Conservation (phyloP, 1,284 basidiomycete genomes). For the Trichosporon coremiiforme region DNA sequence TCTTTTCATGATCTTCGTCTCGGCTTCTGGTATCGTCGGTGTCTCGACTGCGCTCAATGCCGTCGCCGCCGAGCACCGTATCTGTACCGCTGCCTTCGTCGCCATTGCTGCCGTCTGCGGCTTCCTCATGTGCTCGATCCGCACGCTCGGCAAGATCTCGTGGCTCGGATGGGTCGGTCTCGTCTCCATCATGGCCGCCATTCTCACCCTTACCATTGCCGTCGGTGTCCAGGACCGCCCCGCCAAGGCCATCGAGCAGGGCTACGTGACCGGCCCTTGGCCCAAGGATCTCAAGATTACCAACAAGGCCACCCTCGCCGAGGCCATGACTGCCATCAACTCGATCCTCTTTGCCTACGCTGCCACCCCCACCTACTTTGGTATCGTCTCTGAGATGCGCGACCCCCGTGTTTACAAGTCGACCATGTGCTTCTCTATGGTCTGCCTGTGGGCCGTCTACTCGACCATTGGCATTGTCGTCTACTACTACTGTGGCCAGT, state of each 20-base stretch:
- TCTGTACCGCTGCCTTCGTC: constrained; percentile 52
- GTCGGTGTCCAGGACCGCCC: constrained; percentile 54
- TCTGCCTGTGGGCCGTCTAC: constrained; percentile 45
- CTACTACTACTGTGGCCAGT: constrained; percentile 50
- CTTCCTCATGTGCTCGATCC: constrained; percentile 44
- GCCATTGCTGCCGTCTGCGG: constrained; percentile 43
- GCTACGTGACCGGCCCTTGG: constrained; percentile 32
- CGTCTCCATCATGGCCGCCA: constrained; percentile 43
- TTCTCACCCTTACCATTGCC: constrained; percentile 54
- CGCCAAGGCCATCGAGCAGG: constrained; percentile 35
- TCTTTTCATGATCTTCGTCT: constrained; percentile 39
- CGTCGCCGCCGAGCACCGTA: constrained; percentile 45
- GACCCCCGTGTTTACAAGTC: constrained; percentile 40
- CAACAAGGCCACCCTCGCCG: constrained; percentile 39
- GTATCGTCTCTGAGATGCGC: constrained; percentile 43
- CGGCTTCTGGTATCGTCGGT: constrained; percentile 41
- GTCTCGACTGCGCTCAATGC: constrained; percentile 56
- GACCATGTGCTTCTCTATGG: constrained; percentile 39
- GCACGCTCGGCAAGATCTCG: constrained; percentile 51
- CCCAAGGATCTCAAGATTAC: constrained; percentile 38
- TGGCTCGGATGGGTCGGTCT: constrained; percentile 53
- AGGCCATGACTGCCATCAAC: constrained; percentile 50
- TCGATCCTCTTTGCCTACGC: constrained; percentile 51
- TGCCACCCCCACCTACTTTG: constrained; percentile 36
- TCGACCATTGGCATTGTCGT: constrained; percentile 39